Evolutionary conservation across 2,329 filamentous ascomycete genomes (phyloP).

Genomic region (Aschersonia sp.): DNA sequence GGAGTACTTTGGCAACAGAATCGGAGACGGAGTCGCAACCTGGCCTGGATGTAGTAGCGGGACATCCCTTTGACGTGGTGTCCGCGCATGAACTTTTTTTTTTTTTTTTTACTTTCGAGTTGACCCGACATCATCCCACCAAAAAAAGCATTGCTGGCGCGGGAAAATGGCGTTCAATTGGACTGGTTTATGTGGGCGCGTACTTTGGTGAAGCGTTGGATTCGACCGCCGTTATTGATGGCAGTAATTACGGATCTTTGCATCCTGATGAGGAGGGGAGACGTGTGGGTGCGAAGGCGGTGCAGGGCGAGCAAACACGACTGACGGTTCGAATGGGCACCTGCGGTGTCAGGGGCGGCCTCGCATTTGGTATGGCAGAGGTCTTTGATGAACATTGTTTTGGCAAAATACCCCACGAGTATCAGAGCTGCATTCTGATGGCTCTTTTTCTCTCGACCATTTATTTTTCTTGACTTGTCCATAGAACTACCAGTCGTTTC

Average conservation of each 20-base stretch:
- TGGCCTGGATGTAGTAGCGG: conserved; percentile 27
- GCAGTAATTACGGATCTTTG: neutral
- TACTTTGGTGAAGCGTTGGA: neutral
- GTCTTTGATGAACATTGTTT: neutral
- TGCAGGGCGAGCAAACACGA: too few species aligned
- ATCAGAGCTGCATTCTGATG: neutral
- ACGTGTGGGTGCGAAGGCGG: too few species aligned
- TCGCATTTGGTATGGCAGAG: neutral
- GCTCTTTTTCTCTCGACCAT: neutral
- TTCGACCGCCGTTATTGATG: neutral
- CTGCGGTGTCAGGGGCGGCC: too few species aligned
- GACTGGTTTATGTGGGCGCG: neutral
- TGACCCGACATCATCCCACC: neutral
- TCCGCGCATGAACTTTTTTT: neutral
- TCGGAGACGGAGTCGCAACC: conserved; percentile 29
- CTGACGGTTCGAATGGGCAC: too few species aligned
- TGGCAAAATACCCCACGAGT: neutral
- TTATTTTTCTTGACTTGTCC: neutral
- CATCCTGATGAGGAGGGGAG: neutral
- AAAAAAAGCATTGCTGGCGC: neutral
- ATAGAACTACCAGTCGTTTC: neutral
- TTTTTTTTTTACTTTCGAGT: neutral
- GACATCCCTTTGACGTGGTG: neutral
- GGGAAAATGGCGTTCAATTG: neutral
- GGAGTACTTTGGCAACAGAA: conserved; percentile 41